Evolutionary conservation across 2,329 filamentous ascomycete species (phyloP), one percentile per base, ranked within the genome.

Genomic region (Huntiella abstrusa): DNA sequence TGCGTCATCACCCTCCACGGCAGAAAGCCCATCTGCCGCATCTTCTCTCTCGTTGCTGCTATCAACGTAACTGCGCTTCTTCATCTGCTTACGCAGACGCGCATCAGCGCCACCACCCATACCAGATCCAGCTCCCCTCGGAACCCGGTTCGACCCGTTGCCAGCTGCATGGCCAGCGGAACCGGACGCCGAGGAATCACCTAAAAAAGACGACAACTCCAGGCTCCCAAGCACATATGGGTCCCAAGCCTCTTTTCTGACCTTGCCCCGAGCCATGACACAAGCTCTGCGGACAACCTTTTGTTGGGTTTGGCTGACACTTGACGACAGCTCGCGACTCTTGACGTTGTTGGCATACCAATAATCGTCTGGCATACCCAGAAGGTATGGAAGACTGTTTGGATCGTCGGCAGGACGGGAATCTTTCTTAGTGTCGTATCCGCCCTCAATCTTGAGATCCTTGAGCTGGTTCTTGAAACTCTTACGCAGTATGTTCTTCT

Each of bases 51-150:
- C 76, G 56, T 73, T 87, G 55, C 77, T 83, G 54, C 69, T 72
- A 52, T 87, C 82, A 35, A 78, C 76, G 57, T 86, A 87, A 51
- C 77, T 73, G 41, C 83, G 71, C 67, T 86, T 86, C 64, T 81
- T 83, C 51, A 73, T 69, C 47, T 68, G 65, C 41, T 82, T 70
- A 54, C 78, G 76, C 33, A 79, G 75, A 46, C 81, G 68, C n/a
- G 28, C 3, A 15, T 41, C 43, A 46, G 32, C 4, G 46, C 39
- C 40, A 39, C 36, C 36, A 22, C 38, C 36, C 15, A 43, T 17
- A 38, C 43, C 43, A 16, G 37, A 40, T 28, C 17, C 17, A 44
- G 42, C 8, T 33, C 19, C 40, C 19, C 40, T 41, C 40, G 40
- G 40, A 41, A 41, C 40, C 40, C 40, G 40, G 40, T 28, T 32